Base-by-base conservation (phyloP, 805 yeast species). In the Danielia oregonensis region DNA sequence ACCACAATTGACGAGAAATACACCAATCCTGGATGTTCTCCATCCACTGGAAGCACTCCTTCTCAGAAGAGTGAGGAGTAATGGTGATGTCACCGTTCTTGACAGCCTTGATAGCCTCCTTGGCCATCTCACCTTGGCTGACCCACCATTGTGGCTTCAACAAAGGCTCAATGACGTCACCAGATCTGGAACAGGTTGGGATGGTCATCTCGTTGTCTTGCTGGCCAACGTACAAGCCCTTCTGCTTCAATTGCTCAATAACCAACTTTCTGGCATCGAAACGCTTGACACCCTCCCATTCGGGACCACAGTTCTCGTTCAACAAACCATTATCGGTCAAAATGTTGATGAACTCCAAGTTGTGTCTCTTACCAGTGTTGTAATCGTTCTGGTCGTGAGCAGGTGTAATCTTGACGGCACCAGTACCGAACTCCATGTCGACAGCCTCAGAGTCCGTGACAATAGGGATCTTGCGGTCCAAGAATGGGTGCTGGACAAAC, bases 141-240 rank as follows among this genome's bases (percentile, higher is more conserved):
- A 93, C 97, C 97, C 97, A 93, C 98, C 98, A 93, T 71, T 93
- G 98, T 42, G 98, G 98, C 70, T 93, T 93, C 68, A 93, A 74
- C 55, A 86, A 71, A 35, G 98, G 98, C 71, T 93, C 98, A 54
- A 93, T 89, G 45, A 93, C 72, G 65, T 93, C 98, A 48, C 97
- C 97, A 18, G 97, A 87, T 77, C 97, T 84, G 26, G 93, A 86
- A 68, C 98, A 93, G 34, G 76, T 65, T 49, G 98, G 98, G 43
- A 93, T 79, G 16, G 88, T 75, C 98, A 93, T 93, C 64, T 93
- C 95, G 59, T 93, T 91, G 61, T 88, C 96, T 60, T 81, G 73
- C 65, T 88, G 96, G 40, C 79, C 96, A 42, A 86, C 74, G 51
- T 66, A 83, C 46, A 89, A 74, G 21, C 86, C 95, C 60, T 68